Evolutionary conservation across 495 filamentous ascomycete species (phyloP).

Genomic region (Letharia columbiana): DNA sequence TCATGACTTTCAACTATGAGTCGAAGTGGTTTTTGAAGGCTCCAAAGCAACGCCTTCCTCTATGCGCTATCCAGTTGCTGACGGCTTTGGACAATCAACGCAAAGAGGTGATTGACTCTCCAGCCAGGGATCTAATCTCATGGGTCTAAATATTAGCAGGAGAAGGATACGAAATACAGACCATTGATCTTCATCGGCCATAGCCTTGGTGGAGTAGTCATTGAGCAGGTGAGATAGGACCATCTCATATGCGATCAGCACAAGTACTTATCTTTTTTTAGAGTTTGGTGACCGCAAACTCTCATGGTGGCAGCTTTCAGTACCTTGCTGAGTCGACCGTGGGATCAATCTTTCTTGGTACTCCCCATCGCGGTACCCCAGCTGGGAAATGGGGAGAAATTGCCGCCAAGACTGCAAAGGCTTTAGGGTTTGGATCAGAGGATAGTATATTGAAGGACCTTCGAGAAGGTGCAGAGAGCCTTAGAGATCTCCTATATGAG

Average conservation of each 20-base stretch:
- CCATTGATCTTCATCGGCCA: too few relatives aligned
- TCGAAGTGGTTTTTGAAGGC: too few relatives aligned
- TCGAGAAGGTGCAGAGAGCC: slow-evolving; percentile 2
- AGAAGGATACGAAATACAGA: too few relatives aligned
- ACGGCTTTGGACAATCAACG: too few relatives aligned
- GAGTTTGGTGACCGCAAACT: slow-evolving; percentile 4
- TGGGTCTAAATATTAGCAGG: too few relatives aligned
- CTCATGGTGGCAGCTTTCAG: neutral
- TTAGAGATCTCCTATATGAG: slow-evolving; percentile 7
- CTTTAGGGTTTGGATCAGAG: neutral
- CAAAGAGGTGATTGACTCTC: too few relatives aligned
- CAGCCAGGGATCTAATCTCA: too few relatives aligned
- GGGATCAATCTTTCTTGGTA: slow-evolving; percentile 1
- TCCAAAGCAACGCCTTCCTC: too few relatives aligned
- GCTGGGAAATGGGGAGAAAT: slow-evolving; percentile 2
- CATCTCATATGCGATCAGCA: neutral
- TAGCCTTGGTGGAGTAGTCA: neutral
- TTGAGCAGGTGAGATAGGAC: neutral
- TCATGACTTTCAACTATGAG: too few relatives aligned
- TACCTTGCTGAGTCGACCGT: slow-evolving; percentile 7
- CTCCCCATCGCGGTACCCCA: slow-evolving; percentile 9
- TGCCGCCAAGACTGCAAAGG: neutral
- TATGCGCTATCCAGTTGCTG: too few relatives aligned
- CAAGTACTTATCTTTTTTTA: neutral
- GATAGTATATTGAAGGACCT: slow-evolving; percentile 11